Conservation (phyloP, 225 moss, liverwort and hornwort species). For the Pleurozium schreberi region DNA sequence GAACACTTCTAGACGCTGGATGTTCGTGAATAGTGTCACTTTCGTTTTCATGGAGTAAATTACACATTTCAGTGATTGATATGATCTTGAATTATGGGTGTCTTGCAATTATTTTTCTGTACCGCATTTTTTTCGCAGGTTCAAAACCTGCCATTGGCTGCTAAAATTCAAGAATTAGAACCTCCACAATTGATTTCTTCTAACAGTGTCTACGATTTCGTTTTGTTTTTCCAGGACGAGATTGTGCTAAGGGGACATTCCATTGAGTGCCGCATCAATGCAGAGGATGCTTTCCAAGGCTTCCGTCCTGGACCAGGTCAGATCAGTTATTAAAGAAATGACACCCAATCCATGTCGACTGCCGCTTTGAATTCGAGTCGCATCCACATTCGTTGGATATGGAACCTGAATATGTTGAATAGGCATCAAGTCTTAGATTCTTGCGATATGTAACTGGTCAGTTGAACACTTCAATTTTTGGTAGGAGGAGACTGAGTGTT, state of each 20-base stretch:
- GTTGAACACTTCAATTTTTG: not conserved
- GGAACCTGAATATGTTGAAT: no score
- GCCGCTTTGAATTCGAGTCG: not conserved
- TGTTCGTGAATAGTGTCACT: not conserved
- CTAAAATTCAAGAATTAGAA: not conserved
- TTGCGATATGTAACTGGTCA: not conserved
- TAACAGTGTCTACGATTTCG: not conserved
- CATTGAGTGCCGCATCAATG: slow-evolving; percentile 98
- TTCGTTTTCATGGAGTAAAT: not conserved
- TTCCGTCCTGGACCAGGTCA: slow-evolving; percentile 99
- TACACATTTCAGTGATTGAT: not conserved
- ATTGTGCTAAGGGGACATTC: slow-evolving; percentile 83
- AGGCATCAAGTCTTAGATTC: not conserved
- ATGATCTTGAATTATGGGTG: no score
- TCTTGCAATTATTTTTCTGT: not conserved
- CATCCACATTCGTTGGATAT: not conserved
- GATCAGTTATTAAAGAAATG: not conserved
- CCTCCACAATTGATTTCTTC: not conserved
- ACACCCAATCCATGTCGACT: not conserved
- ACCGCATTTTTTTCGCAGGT: not conserved
- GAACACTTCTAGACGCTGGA: no score
- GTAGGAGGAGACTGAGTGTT: not conserved
- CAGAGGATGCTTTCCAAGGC: slow-evolving; percentile 93
- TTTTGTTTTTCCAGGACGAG: slow-evolving; percentile 51
- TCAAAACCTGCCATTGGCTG: not conserved